Base-by-base conservation (phyloP, 2,329 filamentous ascomycete genomes). In the Ophiostoma ulmi region DNA sequence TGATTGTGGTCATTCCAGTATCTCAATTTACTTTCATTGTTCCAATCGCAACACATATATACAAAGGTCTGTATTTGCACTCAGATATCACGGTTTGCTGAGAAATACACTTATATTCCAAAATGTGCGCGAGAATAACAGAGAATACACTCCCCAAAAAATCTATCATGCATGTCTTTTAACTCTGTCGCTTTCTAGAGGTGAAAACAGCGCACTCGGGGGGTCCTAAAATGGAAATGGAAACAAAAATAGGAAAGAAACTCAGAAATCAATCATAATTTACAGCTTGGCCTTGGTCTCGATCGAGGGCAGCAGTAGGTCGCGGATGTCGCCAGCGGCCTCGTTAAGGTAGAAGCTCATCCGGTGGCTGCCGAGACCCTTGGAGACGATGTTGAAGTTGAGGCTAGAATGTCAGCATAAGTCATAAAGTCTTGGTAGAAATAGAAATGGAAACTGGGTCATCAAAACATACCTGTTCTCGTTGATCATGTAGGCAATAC, bases 281-380 rank as follows among this genome's bases (percentile, higher is more conserved):
- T 92, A 97, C 79, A 97, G 82, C 86, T 97, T 97, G 36, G 94
- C 88, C 86, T 97, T 97, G 75, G 91, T 79, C 80, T 94, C 89
- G 64, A 97, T 80, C 66, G 91, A 93, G 31, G 92, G 91, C 77
- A 92, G 82, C 79, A 99, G 87, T 70, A 99, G 81, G 75, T 97
- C 94, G 74, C 94, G 87, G 79, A 99, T 88, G 74, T 99, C 95
- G 73, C 88, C 87, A 1, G 94, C 95, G 0, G 95, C 94, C 82
- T 99, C 95, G 77, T 93, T 96, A 75, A 99, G 84, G 82, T 93
- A 99, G 85, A 94, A 92, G 81, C 92, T 95, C 94, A 99, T 97
- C 75, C 91, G 90, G 77, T 95, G 89, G 78, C 91, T 92, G 64
- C 94, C 95, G 68, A 97, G 84, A 71, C 91, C 89, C 86, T 98